phyloP scores from a whole-genome alignment of 1,139 yeast genomes.

The Diutina scorzettiae region DNA sequence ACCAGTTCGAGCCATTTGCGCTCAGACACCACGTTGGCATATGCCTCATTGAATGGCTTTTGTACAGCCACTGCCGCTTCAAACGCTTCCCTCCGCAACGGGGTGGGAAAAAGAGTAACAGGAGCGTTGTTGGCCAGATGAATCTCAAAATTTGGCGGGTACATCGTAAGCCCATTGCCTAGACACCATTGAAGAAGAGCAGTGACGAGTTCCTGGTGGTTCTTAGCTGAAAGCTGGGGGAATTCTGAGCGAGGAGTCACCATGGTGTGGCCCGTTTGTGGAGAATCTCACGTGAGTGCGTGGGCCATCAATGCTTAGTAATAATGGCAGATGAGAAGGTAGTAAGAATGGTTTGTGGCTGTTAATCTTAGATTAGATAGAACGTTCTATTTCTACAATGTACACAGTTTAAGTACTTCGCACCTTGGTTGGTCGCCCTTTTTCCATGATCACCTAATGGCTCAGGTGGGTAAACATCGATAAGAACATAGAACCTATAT shows the following conservation, averaged over 20 bases:
- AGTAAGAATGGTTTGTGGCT: too few species aligned
- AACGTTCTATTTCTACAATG: too few species aligned
- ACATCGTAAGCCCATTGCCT: constrained; percentile 68
- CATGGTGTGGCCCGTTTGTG: too few species aligned
- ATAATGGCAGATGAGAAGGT: too few species aligned
- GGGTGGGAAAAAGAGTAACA: constrained; percentile 82
- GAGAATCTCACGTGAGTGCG: too few species aligned
- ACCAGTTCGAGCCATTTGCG: constrained; percentile 51
- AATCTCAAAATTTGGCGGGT: constrained; percentile 45
- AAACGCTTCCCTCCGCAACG: constrained; percentile 61
- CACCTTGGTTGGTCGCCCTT: too few species aligned
- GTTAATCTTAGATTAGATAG: too few species aligned
- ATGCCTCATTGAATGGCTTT: constrained; percentile 55
- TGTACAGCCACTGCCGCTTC: constrained; percentile 61
- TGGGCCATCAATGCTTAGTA: too few species aligned
- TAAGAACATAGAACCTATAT: too few species aligned
- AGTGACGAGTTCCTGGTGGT: constrained; percentile 21
- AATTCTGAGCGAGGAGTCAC: constrained; percentile 10
- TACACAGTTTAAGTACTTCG: too few species aligned
- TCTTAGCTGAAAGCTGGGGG: constrained; percentile 20
- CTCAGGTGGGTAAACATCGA: too few species aligned
- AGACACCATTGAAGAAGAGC: constrained; percentile 55
- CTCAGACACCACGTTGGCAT: constrained; percentile 48
- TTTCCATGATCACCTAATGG: too few species aligned
- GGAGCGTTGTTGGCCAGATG: constrained; percentile 60